These are phyloP conservation scores for Brassica cretica DNA, from an alignment of 345 rosid species.

Conservation along the genomic window DNA sequence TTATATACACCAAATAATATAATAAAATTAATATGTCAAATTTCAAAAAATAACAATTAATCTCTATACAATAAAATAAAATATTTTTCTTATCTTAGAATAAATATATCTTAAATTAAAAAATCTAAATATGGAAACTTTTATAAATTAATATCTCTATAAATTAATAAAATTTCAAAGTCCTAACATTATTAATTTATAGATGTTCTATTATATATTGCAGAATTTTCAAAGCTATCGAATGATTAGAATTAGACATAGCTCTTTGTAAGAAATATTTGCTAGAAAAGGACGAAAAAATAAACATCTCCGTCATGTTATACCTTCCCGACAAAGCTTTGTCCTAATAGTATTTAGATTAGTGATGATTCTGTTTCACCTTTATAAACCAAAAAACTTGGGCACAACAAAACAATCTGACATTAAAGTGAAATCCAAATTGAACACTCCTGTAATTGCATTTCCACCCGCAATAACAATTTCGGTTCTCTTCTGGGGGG, in stretches of 20 bases:
- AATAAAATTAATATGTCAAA: no score
- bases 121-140: no score
- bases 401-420: neutral
- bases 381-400: neutral
- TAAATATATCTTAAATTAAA: no score
- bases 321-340: neutral
- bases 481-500: neutral
- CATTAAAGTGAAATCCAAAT: neutral
- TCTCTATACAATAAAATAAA: no score
- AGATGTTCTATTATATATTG: neutral
- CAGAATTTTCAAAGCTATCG: neutral
- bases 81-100: no score
- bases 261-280: neutral
- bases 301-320: neutral
- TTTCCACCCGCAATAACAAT: neutral
- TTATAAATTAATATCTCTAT: no score
- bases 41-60: no score
- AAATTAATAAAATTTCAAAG: no score
- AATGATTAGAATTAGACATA: neutral
- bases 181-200: no score
- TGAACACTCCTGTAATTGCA: neutral
- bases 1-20: no score
- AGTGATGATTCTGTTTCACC: neutral
- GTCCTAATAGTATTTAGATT: neutral
- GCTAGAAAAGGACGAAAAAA: neutral